Evolutionary conservation across 805 yeast genomes (phyloP).

Genomic region (Wickerhamiella hasegawae): DNA sequence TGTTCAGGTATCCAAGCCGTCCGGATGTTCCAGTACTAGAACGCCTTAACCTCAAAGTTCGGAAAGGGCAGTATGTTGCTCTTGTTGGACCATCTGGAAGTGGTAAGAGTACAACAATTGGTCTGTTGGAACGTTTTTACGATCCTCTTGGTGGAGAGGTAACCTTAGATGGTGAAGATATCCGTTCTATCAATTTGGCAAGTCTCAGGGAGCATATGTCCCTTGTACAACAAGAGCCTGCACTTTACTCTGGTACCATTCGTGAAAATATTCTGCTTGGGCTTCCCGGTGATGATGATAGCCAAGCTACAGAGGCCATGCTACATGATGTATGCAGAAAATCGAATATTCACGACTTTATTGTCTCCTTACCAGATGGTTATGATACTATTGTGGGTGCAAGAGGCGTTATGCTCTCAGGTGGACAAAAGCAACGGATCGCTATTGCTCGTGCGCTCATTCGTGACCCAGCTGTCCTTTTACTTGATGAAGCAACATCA

Average conservation of each 20-base stretch:
- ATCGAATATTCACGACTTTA: slow-evolving; percentile 35
- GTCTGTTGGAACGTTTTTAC: slow-evolving; percentile 23
- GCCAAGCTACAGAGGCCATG: slow-evolving; percentile 20
- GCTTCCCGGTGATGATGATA: slow-evolving; percentile 21
- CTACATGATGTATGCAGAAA: slow-evolving; percentile 28
- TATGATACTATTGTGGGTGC: slow-evolving; percentile 35
- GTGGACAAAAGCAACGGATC: slow-evolving; percentile 51
- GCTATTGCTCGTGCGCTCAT: slow-evolving; percentile 50
- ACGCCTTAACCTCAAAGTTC: slow-evolving; percentile 32
- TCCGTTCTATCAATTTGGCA: slow-evolving; percentile 28
- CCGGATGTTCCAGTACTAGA: slow-evolving; percentile 33
- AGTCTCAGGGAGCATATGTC: slow-evolving; percentile 32
- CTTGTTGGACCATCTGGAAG: slow-evolving; percentile 55
- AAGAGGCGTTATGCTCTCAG: slow-evolving; percentile 37
- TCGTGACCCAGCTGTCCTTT: slow-evolving; percentile 37
- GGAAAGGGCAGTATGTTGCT: slow-evolving; percentile 38
- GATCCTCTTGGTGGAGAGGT: slow-evolving; percentile 29
- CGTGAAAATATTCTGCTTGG: slow-evolving; percentile 28
- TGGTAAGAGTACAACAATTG: slow-evolving; percentile 44
- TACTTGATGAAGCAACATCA: slow-evolving; percentile 44
- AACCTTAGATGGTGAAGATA: slow-evolving; percentile 30
- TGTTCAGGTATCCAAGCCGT: slow-evolving; percentile 53
- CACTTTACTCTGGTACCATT: slow-evolving; percentile 31
- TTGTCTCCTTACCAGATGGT: slow-evolving; percentile 32
- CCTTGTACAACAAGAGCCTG: slow-evolving; percentile 39